Evolutionary conservation across 75 land plant genomes (phyloP), one percentile per base, ranked within the genome.

Genomic region (Isoetes taiwanensis): DNA sequence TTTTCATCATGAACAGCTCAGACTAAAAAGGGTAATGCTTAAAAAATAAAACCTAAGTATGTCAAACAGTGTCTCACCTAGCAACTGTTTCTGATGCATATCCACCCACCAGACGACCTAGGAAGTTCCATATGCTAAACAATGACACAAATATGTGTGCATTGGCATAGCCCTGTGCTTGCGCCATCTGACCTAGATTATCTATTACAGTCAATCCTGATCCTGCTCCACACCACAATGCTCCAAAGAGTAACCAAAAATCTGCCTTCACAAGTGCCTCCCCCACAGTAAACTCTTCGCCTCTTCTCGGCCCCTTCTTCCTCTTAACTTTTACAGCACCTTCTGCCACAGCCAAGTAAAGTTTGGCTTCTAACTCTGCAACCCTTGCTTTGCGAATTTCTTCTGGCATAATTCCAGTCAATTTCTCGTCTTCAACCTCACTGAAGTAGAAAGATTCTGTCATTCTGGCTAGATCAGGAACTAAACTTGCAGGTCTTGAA

Each of bases 41-140:
- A n/a, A n/a, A n/a, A n/a, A n/a, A n/a, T n/a, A n/a, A n/a, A n/a
- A n/a, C n/a, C n/a, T n/a, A n/a, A n/a, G n/a, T n/a, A n/a, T n/a
- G n/a, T n/a, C n/a, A n/a, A n/a, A n/a, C n/a, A n/a, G n/a, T n/a
- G n/a, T 20, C 65, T 9, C 75, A 86, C 98, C 84, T 87, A 30
- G 76, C 90, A 34, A 94, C 60, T 28, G 79, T 52, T 57, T 94
- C 99, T 3, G 99, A 94, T 31, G 74, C 67, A 66, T 75, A 94
- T 28, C 99, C 99, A 1, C 96, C 99, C 20, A 79, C 89, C 16
- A 94, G 41, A 20, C 99, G 99, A 3, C 99, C 99, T 11, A 94
- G 82, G 50, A 94, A 94, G 64, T 88, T 94, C 96, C 90, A 94
- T 34, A 94, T 88, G 72, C 99, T 88, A 46, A 88, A 84, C 99